Percentiles rank a stretch among this genome's conserved stretches.
Evolutionary conservation across 192 early-diverging fungal species (phyloP).

Genomic region (Backusella parvicylindrica): DNA sequence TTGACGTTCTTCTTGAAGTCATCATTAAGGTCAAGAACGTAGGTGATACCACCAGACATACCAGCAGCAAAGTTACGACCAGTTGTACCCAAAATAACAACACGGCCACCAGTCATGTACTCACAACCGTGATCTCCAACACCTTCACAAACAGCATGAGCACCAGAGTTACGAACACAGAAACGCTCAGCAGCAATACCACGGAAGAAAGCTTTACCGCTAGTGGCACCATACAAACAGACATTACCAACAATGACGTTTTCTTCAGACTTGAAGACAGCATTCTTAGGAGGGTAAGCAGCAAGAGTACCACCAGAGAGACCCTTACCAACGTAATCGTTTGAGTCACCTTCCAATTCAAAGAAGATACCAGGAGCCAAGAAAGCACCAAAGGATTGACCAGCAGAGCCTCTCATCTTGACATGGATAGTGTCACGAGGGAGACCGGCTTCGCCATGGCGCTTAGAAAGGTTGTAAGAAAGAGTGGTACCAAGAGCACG

Average conservation of each 20-base stretch:
- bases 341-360: conserved; percentile 95
- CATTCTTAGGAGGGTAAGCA: conserved; percentile 84
- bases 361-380: conserved; percentile 85
- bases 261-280: conserved; percentile 73
- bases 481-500: conserved; percentile 92
- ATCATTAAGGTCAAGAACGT: conserved; percentile 72
- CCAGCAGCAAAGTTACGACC: conserved; percentile 99
- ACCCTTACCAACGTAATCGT: conserved; percentile 99
- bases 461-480: conserved; percentile 82
- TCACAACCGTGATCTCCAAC: conserved; percentile 99
- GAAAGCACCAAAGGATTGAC: conserved; percentile 96
- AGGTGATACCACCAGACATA: conserved; percentile 97
- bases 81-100: conserved; percentile 81
- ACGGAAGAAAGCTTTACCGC: conserved; percentile 85
- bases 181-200: conserved; percentile 98
- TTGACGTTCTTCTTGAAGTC: conserved; percentile 77
- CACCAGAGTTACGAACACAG: conserved; percentile 98
- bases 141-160: conserved; percentile 92
- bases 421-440: conserved; percentile 86
- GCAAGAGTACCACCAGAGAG: conserved; percentile 90
- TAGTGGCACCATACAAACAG: conserved; percentile 95
- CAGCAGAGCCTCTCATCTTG: conserved; percentile 86
- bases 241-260: conserved; percentile 98
- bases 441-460: conserved; percentile 77
- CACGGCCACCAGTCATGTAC: conserved; percentile 99